phyloP scores from a whole-genome alignment of 108 stramenopile genomes.

The Conticribra guillardii region DNA sequence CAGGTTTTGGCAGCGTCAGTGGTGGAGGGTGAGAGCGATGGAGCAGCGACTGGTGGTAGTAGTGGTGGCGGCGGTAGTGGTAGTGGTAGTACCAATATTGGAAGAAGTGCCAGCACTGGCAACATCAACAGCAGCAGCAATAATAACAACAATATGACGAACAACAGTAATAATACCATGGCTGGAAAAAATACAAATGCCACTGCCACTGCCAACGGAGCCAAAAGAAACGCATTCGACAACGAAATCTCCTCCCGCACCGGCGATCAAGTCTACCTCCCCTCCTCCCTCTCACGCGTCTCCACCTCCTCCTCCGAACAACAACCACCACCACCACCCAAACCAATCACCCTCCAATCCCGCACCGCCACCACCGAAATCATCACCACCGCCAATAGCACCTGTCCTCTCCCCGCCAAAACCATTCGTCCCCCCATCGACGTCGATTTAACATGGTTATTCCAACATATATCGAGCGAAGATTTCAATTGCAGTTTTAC shows the following conservation, averaged over 20 bases:
- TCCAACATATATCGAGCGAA: constrained; percentile 37
- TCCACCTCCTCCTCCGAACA: neutral
- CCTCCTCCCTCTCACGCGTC: no score
- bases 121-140: no score
- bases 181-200: no score
- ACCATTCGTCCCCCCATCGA: constrained; percentile 36
- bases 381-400: constrained; percentile 2
- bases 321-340: constrained; percentile 14
- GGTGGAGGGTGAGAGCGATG: constrained; percentile 6
- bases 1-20: constrained; percentile 33
- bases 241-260: no score
- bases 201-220: no score
- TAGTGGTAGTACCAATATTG: no score
- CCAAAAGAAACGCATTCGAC: no score
- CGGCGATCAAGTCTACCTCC: neutral
- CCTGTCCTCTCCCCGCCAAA: constrained; percentile 20
- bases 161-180: no score
- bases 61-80: no score
- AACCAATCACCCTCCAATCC: constrained; percentile 21
- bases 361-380: constrained; percentile 2
- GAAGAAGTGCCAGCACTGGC: no score
- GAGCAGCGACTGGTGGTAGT: no score
- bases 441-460: constrained; percentile 55
- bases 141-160: no score
- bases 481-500: constrained; percentile 42